Evolutionary conservation across 2,329 filamentous ascomycete genomes (phyloP).

Genomic region (Alternaria burnsii): DNA sequence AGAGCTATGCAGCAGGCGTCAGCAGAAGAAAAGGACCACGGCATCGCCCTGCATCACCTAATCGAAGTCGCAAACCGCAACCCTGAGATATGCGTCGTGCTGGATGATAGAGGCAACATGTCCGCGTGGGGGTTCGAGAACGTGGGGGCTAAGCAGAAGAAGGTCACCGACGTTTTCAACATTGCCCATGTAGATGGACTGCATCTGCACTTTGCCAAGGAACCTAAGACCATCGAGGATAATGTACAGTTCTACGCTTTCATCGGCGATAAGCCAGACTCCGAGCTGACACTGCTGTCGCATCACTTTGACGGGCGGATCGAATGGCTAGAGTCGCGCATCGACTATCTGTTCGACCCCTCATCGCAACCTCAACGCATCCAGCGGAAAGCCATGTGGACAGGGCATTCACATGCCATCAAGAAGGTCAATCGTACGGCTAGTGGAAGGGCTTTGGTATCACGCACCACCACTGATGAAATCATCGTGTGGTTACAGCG

Average conservation of each 20-base stretch:
- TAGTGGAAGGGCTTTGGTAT: constrained; percentile 80
- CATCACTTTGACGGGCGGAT: constrained; percentile 89
- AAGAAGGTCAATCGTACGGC: constrained; percentile 88
- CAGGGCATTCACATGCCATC: constrained; percentile 81
- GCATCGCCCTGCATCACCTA: constrained; percentile 80
- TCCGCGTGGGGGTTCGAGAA: constrained; percentile 93
- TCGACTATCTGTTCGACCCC: constrained; percentile 83
- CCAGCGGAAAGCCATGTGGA: constrained; percentile 73
- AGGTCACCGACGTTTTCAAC: constrained; percentile 78
- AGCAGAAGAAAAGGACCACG: constrained; percentile 67
- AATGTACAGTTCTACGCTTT: constrained; percentile 78
- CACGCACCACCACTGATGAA: constrained; percentile 79
- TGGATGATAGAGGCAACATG: constrained; percentile 86
- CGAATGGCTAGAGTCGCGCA: constrained; percentile 78
- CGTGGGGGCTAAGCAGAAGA: constrained; percentile 73
- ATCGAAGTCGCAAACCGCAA: constrained; percentile 85
- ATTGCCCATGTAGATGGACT: constrained; percentile 78
- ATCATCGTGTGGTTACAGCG: constrained; percentile 83
- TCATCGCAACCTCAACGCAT: constrained; percentile 67
- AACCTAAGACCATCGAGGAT: constrained; percentile 50
- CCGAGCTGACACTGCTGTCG: constrained; percentile 75
- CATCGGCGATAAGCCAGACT: constrained; percentile 68
- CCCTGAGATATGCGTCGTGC: constrained; percentile 85
- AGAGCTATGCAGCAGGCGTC: constrained; percentile 72
- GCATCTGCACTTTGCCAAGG: constrained; percentile 50